Evolutionary conservation across 805 yeast genomes (phyloP).

Genomic region (Kuraishia piskuri): DNA sequence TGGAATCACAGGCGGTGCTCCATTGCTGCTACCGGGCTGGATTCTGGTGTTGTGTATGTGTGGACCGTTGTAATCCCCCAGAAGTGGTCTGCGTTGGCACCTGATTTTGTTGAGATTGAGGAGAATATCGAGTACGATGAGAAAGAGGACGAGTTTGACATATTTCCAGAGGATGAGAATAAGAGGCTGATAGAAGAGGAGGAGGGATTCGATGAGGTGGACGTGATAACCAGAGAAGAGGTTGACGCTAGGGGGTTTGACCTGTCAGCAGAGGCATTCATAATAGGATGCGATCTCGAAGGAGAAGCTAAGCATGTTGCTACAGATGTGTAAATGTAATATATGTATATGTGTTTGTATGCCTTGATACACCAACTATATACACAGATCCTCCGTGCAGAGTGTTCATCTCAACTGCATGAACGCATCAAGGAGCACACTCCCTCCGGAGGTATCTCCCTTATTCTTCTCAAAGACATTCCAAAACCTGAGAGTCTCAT

Average conservation of each 20-base stretch:
- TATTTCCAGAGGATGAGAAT: constrained; percentile 57
- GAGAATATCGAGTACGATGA: constrained; percentile 86
- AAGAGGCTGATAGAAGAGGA: constrained; percentile 52
- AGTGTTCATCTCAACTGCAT: constrained; percentile 50
- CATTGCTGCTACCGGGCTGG: constrained; percentile 79
- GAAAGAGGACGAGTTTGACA: constrained; percentile 86
- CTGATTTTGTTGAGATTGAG: constrained; percentile 91
- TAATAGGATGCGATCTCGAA: constrained; percentile 42
- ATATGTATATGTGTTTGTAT: not conserved
- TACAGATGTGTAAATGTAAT: not conserved
- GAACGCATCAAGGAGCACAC: constrained; percentile 65
- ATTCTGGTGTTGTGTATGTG: constrained; percentile 69
- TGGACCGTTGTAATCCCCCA: constrained; percentile 84
- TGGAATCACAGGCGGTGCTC: constrained; percentile 76
- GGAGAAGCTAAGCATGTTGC: not conserved
- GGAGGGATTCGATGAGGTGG: constrained; percentile 55
- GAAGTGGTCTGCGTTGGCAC: constrained; percentile 94
- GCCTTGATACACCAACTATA: not conserved
- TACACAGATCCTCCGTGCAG: not conserved
- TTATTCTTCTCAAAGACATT: constrained; percentile 79
- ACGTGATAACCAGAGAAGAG: constrained; percentile 54
- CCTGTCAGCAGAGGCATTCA: constrained; percentile 38
- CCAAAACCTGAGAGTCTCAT: constrained; percentile 94
- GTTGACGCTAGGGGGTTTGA: constrained; percentile 70
- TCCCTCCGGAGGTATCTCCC: constrained; percentile 46